These are phyloP conservation scores for Pilaira anomala DNA, from an alignment of 192 early-diverging fungal genomes.

Conservation along the genomic window DNA sequence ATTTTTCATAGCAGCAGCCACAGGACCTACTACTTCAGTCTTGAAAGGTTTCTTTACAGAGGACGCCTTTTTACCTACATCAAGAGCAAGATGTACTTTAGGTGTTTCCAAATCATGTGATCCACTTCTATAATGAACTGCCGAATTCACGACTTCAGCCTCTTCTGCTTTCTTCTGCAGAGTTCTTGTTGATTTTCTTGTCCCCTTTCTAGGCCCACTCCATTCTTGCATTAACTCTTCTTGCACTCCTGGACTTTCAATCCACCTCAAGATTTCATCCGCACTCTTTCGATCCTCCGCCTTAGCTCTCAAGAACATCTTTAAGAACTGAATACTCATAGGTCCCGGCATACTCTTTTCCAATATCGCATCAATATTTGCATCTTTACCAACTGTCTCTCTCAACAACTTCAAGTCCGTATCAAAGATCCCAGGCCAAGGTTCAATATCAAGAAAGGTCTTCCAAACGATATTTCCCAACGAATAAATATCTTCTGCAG, in stretches of 20 bases:
- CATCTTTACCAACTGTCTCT: constrained; percentile 38
- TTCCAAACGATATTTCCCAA: constrained; percentile 54
- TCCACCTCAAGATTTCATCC: constrained; percentile 43
- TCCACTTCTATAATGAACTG: too few species aligned
- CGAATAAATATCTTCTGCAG: constrained; percentile 54
- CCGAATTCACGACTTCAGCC: too few species aligned
- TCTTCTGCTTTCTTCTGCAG: too few species aligned
- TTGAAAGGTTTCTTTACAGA: too few species aligned
- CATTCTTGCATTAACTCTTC: constrained; percentile 45
- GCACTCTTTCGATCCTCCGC: constrained; percentile 40
- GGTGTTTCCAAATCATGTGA: too few species aligned
- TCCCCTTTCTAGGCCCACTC: too few species aligned
- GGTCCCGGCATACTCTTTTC: constrained; percentile 41
- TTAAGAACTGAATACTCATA: constrained; percentile 33
- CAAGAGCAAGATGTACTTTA: too few species aligned
- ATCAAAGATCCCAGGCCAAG: constrained; percentile 57
- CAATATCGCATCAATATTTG: constrained; percentile 40
- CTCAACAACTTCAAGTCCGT: constrained; percentile 53
- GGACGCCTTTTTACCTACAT: too few species aligned
- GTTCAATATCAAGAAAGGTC: constrained; percentile 52
- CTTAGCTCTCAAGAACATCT: constrained; percentile 38
- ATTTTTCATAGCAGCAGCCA: too few species aligned
- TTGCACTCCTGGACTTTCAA: constrained; percentile 34
- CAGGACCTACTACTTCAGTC: too few species aligned
- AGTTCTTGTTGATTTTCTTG: too few species aligned